Percentiles rank a stretch among this genome's conserved stretches.
phyloP scores from a whole-genome alignment of 139 green algal species.

The Spirogloea muscicola region DNA sequence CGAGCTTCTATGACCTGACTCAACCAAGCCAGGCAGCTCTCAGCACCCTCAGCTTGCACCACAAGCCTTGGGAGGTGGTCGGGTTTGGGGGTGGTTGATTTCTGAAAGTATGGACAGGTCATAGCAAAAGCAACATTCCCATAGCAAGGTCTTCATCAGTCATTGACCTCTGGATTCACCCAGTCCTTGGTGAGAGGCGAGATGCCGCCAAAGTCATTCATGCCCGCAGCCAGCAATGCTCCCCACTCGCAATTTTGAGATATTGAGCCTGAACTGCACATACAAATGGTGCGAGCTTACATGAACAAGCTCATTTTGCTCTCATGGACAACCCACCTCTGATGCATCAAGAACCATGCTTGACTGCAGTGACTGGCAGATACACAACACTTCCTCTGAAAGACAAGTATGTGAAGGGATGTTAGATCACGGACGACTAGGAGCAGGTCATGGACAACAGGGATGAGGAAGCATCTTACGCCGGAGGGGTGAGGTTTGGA shows the following conservation, averaged over 20 bases:
- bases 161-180: constrained; percentile 75
- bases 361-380: background rate
- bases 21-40: too few relatives aligned
- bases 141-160: too few relatives aligned
- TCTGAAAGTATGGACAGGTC: too few relatives aligned
- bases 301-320: background rate
- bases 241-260: constrained; percentile 50
- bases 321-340: background rate
- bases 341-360: background rate
- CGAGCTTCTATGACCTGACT: too few relatives aligned
- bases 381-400: background rate
- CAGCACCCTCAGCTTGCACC: too few relatives aligned
- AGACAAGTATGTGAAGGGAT: background rate
- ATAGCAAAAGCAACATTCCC: too few relatives aligned
- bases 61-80: too few relatives aligned
- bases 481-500: constrained; percentile 71
- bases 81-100: too few relatives aligned
- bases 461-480: background rate
- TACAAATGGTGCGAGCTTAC: background rate
- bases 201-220: constrained; percentile 85
- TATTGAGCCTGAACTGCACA: background rate
- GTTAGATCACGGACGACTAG: background rate
- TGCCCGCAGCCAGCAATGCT: constrained; percentile 67
- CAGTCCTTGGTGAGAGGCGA: constrained; percentile 76
- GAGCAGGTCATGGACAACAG: background rate